Conservation (phyloP, 495 filamentous ascomycete species). For the Chaetomium tenue region DNA sequence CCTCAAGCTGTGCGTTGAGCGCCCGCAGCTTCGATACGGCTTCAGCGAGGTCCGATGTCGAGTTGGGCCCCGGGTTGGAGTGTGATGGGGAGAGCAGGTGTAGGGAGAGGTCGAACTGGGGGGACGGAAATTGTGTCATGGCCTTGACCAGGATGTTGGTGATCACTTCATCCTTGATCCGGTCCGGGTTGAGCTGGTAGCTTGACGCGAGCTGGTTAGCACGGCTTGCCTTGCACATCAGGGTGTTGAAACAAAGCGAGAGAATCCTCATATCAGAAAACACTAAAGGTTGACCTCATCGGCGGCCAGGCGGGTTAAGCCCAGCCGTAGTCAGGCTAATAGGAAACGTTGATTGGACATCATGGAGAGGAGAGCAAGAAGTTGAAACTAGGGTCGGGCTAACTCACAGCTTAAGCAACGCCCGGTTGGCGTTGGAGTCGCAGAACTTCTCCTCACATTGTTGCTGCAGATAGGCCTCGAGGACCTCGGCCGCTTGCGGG, state of each 20-base stretch:
- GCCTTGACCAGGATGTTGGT: constrained; percentile 99
- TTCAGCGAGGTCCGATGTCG: constrained; percentile 65
- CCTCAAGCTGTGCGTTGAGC: constrained; percentile 81
- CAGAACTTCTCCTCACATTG: constrained; percentile 94
- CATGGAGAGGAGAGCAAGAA: constrained; percentile 42
- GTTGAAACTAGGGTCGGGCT: constrained; percentile 7
- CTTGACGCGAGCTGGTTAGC: constrained; percentile 47
- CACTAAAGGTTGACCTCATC: constrained; percentile 54
- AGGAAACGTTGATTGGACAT: constrained; percentile 95
- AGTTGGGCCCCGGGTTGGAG: constrained; percentile 43
- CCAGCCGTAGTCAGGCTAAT: constrained; percentile 76
- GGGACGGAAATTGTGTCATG: constrained; percentile 93
- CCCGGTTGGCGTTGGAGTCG: constrained; percentile 94
- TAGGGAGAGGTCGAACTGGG: constrained; percentile 90
- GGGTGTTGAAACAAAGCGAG: not conserved
- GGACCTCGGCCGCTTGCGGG: constrained; percentile 87
- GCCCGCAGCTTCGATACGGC: constrained; percentile 83
- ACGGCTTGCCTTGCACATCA: not conserved
- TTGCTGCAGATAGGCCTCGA: constrained; percentile 91
- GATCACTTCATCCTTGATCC: constrained; percentile 90
- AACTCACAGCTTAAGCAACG: constrained; percentile 95
- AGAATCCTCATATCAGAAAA: constrained; percentile 54
- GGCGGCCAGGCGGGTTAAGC: constrained; percentile 45
- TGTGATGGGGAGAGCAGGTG: constrained; percentile 70
- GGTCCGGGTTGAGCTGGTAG: constrained; percentile 99